Evolutionary conservation across 306 rosid species (phyloP), one percentile per base, ranked within the genome.

Genomic region (Sophora flavescens): DNA sequence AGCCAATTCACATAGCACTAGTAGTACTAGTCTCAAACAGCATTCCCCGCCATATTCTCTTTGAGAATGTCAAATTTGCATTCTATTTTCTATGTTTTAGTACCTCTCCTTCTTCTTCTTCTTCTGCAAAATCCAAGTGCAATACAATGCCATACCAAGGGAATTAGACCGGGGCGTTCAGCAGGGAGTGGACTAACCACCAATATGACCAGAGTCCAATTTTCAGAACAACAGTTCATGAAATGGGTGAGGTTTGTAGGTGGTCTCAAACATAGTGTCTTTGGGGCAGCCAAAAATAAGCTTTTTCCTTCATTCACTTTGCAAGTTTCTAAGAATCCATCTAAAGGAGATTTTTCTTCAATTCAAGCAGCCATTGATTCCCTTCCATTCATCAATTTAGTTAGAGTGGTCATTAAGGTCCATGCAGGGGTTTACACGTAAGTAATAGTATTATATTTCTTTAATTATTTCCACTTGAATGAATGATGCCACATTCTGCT

Each of bases 401-500:
- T 92, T 32, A 91, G 99, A 88, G 99, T 92, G 15, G 88, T 91
- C 18, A 87, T 96, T 79, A 96, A 96, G 68, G 97, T 96, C 60
- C 98, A 96, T 80, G 97, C 90, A 87, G 99, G 99, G 14, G 93
- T 96, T 80, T 96, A 96, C 90, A 88, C 84, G 99, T 96, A 83
- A 96, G 99, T 84, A 36, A 75, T 50, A 6, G 8, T 22, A 52
- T 36, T 70, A 4, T 54, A 26, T 38, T 45, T 44, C 14, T 39
- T 39, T 50, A 22, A 22, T 22, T 39, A 8, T 54, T 30, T 52
- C 45, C 33, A 18, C 12, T 68, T 63, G 36, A 68, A 72, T 63
- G 36, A 68, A 72, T 44, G 70, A n/a, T 73, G 66, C 33, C 70
- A 44, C 61, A 39, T 51, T 65, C 59, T 69, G 65, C 12, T 80